Evolutionary conservation across 2,329 filamentous ascomycete species (phyloP), one percentile per base, ranked within the genome.

Genomic region (Pleomassaria siparia): DNA sequence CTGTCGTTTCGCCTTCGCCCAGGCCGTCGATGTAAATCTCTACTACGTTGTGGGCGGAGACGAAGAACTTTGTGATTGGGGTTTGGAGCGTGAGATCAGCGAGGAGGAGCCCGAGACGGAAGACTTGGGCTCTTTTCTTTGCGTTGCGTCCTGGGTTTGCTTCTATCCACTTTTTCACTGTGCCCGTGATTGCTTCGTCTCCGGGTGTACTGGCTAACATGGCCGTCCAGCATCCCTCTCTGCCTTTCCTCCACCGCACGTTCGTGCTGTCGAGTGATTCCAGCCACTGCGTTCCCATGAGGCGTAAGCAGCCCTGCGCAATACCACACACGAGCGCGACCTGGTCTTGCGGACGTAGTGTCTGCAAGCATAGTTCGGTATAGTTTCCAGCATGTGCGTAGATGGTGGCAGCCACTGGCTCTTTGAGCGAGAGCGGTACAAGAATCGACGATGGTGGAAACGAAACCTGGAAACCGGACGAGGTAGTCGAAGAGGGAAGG

Each of bases 201-300:
- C 60, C 56, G 2, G 56, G 55, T 8, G 43, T 29, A 12, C 53
- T 53, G 3, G 55, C 55, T 30, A 64, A 50, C 61, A 66, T 66
- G 25, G 46, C 50, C 6, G 54, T 56, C 59, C 58, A 63, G 12
- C 49, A 43, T 2, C 58, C 56, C 8, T 50, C 49, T 16, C 49
- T 51, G 12, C 44, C 57, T 21, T 56, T 46, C 16, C 58, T 40
- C 59, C 61, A 66, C 20, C 61, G 60, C 20, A 66, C 33, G 40
- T 63, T 66, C 1, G 35, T 40, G 44, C 54, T 54, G 40, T 58
- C 56, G 15, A 64, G 56, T 21, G 53, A 60, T 0, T 51, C 15
- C 3, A 64, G 51, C 61, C 61, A 66, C 16, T 45, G 55, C 40
- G 55, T 62, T 6, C 60, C 61, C 12, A 64, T 58, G 10, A 66